Base-by-base conservation (phyloP, 2,329 filamentous ascomycete species). In the Ascosphaera pollenicola region DNA sequence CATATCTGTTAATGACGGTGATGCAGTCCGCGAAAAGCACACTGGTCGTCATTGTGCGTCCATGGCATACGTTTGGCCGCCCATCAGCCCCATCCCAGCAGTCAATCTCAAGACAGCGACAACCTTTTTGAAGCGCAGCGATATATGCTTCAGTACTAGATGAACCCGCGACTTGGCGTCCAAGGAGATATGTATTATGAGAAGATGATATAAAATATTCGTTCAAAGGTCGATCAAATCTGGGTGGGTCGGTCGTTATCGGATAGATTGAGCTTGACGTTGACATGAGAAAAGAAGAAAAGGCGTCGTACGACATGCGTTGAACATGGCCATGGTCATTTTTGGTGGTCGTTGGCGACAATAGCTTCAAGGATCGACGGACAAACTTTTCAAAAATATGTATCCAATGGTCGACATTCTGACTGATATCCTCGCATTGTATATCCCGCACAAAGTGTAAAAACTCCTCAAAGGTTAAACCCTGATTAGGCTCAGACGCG, bases 181-280 rank as follows among this genome's bases (percentile, higher is more conserved):
- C 89, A 3, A 91, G 66, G 1, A 98, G 74, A 51, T 98, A 98
- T 0, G 89, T 98, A 58, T 98, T 98, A 65, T 98, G 89, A 1
- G 89, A 95, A 62, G 85, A 94, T 1, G 87, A 95, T 47, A 98
- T 89, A 63, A 84, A 94, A 58, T 98, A 98, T 54, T 95, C 87
- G 54, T 92, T 93, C 54, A 95, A 64, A 0, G 89, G 89, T 17
- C 80, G 73, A 51, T 92, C 75, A 40, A 94, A 71, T 4, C 63
- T 63, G 40, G 74, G 72, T 19, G 72, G 61, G 10, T 69, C 58
- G n/a, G 71, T 68, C 43, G 69, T 66, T 34, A 69, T 68, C 19
- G 68, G 60, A 34, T 83, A 68, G 2, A 79, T 66, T 2, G 72
- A 66, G 51, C 91, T 92, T 48, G 74, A 68, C 35, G 70, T 69